Evolutionary conservation across 148 eudicot genomes (phyloP).

Genomic region (Cornus kousa): DNA sequence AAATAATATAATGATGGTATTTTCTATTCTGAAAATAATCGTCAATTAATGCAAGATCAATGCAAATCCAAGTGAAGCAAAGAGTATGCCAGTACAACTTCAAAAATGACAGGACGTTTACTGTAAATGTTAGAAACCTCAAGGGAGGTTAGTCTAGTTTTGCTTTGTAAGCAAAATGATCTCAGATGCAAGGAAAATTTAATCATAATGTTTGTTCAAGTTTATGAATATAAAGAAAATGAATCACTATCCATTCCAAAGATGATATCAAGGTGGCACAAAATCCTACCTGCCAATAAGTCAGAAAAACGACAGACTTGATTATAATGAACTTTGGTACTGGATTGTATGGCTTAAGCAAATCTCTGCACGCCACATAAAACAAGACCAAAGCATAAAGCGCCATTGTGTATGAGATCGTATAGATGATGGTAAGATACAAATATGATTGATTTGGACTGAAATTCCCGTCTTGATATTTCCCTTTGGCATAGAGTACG

Average conservation of each 20-base stretch:
- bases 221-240: no score
- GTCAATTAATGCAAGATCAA: no score
- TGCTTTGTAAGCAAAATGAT: no score
- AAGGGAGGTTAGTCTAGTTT: no score
- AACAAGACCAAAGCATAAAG: constrained; percentile 89
- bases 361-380: constrained; percentile 94
- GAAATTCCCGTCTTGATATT: constrained; percentile 92
- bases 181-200: no score
- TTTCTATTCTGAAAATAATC: no score
- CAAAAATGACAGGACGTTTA: no score
- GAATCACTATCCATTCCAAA: background rate
- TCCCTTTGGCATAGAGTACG: constrained; percentile 83
- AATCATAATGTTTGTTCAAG: no score
- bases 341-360: constrained; percentile 94
- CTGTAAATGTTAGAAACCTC: no score
- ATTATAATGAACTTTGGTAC: constrained; percentile 94
- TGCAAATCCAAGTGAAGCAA: no score
- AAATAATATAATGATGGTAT: no score
- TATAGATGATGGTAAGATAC: constrained; percentile 87
- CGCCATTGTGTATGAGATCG: constrained; percentile 84
- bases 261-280: background rate
- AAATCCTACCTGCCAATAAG: constrained; percentile 89
- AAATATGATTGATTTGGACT: constrained; percentile 82
- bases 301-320: constrained; percentile 92
- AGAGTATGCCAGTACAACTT: no score